These are phyloP conservation scores for Eudorina sp. DNA, from an alignment of 139 green algal genomes.

Conservation along the genomic window DNA sequence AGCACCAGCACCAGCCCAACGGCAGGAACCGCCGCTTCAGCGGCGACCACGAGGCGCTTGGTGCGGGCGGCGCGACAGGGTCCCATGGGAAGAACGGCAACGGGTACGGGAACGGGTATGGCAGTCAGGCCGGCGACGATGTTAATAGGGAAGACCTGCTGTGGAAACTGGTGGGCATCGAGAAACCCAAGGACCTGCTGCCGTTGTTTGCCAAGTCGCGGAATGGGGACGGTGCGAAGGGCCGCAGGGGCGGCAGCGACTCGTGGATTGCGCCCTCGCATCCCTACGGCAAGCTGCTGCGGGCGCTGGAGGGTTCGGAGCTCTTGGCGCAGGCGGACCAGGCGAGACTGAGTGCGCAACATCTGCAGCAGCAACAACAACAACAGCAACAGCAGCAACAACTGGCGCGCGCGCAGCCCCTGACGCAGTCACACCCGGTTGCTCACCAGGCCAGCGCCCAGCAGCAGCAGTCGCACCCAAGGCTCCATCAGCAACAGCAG, in stretches of 20 bases:
- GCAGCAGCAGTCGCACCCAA: too few relatives aligned
- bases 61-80: not conserved
- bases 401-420: not conserved
- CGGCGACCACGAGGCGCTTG: not conserved
- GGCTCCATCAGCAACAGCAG: not conserved
- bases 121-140: not conserved
- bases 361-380: not conserved
- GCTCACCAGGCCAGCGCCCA: too few relatives aligned
- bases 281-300: slow-evolving; percentile 40
- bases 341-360: not conserved
- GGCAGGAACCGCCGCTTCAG: not conserved
- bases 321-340: slow-evolving; percentile 13
- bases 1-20: not conserved
- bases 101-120: not conserved
- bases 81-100: not conserved
- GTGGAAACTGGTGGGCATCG: slow-evolving; percentile 41
- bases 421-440: not conserved
- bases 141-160: slow-evolving; percentile 37
- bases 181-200: slow-evolving; percentile 38
- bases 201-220: slow-evolving; percentile 14
- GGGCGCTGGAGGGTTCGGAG: slow-evolving; percentile 43
- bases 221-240: not conserved
- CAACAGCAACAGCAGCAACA: not conserved
- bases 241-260: not conserved
- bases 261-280: not conserved